A percentile compares a stretch with the other conserved stretches of the same genome.
Conservation (phyloP, 2,329 filamentous ascomycete species). For the Chrysoporthe deuterocubensis region DNA sequence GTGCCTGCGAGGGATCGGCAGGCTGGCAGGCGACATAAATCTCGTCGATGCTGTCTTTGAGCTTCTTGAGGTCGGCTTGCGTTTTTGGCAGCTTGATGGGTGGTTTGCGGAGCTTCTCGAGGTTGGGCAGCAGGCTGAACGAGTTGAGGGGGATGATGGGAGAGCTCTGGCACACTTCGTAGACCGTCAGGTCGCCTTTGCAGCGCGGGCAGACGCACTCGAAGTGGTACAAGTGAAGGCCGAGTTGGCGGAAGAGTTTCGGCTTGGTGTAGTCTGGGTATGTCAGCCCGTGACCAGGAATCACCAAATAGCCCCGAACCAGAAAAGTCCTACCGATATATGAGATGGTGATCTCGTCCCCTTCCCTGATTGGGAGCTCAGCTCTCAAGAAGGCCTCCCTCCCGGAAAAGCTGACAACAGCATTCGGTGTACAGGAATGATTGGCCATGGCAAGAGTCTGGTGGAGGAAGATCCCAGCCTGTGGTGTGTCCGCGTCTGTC, state of each 20-base stretch:
- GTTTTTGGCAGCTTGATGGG: slow-evolving; percentile 37
- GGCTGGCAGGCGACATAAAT: slow-evolving; percentile 38
- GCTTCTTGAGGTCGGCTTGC: slow-evolving; percentile 31
- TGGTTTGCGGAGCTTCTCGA: slow-evolving; percentile 38
- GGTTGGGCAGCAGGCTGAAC: slow-evolving; percentile 49
- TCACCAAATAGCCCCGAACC: not conserved
- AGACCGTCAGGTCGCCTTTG: slow-evolving; percentile 54
- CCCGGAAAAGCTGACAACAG: slow-evolving; percentile 59
- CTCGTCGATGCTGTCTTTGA: slow-evolving; percentile 37
- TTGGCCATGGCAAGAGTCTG: slow-evolving; percentile 62
- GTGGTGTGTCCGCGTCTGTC: slow-evolving; percentile 55
- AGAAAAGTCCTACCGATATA: slow-evolving; percentile 56
- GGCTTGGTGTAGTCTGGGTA: slow-evolving; percentile 54
- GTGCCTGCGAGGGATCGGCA: slow-evolving; percentile 25
- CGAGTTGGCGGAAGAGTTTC: slow-evolving; percentile 45
- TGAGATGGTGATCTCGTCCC: slow-evolving; percentile 63
- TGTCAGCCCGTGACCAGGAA: not conserved
- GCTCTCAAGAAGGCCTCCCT: slow-evolving; percentile 57
- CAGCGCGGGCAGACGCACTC: slow-evolving; percentile 56
- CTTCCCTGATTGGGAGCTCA: slow-evolving; percentile 50
- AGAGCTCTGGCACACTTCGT: slow-evolving; percentile 52
- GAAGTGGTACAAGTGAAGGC: slow-evolving; percentile 57
- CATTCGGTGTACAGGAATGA: slow-evolving; percentile 66
- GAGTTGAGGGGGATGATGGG: slow-evolving; percentile 49
- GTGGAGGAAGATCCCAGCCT: slow-evolving; percentile 61